Base-by-base conservation (phyloP, 441 rosid species). In the Gossypium davidsonii region DNA sequence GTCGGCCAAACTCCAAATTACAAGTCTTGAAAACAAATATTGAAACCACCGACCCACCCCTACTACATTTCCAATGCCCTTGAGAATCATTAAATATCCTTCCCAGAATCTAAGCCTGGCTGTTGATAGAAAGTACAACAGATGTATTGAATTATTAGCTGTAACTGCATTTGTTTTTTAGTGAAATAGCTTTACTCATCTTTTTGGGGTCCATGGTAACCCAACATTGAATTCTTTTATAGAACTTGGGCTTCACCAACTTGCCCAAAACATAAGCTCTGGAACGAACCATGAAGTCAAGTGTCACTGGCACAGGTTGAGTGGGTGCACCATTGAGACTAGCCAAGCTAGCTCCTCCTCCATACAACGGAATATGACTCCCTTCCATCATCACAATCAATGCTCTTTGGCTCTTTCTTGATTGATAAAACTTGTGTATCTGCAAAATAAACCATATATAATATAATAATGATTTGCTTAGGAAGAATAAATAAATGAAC, bases 161-260 rank as follows among this genome's bases (percentile, higher is more conserved):
- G 74, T 78, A 84, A 73, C 15, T 82, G 78, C 91, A 89, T 73
- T 80, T 80, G 78, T 74, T 72, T 48, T 73, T 78, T 1, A 85
- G 62, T 2, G 88, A 52, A 52, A 81, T 74, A 18, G 72, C 57
- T 52, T 21, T 58, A 46, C 52, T 70, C 86, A 85, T 83, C 77
- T 76, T 83, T 63, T 78, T 80, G 39, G 83, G 85, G 51, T 83
- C 83, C 86, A 85, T 85, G 68, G 74, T 71, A 8, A 83, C 76
- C 0, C 46, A 55, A 73, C 88, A 85, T 10, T 61, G 69, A 15
- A 85, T 71, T 66, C 81, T 78, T 65, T 70, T 78, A 11, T 81
- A 21, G 79, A 85, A 85, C 78, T 62, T 81, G 58, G 83, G 82
- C 70, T 73, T 81, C 55, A 83, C 88, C 67, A 85, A 51, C 59